phyloP scores from a whole-genome alignment of 805 yeast species.

The Yarrowia sp. region DNA sequence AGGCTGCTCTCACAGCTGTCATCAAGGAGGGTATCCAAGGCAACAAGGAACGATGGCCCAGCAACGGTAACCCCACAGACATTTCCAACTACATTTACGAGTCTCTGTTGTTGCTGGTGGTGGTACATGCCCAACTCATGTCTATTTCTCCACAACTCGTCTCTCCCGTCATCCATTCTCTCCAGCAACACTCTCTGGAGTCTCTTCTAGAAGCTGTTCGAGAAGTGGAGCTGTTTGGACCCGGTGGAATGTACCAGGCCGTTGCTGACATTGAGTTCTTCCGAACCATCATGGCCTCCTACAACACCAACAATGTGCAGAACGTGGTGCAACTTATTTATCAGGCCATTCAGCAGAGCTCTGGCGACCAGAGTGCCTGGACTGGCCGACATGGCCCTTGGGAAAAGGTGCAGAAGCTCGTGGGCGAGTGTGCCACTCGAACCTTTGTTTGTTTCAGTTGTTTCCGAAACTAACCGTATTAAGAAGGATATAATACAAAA shows the following conservation, averaged over 20 bases:
- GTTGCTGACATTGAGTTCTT: constrained; percentile 55
- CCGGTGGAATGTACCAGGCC: constrained; percentile 50
- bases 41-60: constrained; percentile 45
- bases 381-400: constrained; percentile 32
- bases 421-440: constrained; percentile 22
- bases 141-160: constrained; percentile 49
- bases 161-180: constrained; percentile 45
- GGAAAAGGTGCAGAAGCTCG: constrained; percentile 29
- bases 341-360: constrained; percentile 34
- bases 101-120: constrained; percentile 47
- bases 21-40: constrained; percentile 41
- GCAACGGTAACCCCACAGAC: constrained; percentile 32
- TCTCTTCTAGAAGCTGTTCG: constrained; percentile 43
- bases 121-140: constrained; percentile 50
- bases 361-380: constrained; percentile 35
- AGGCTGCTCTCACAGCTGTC: constrained; percentile 42
- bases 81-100: constrained; percentile 48
- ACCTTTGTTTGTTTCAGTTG: constrained; percentile 12
- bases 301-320: constrained; percentile 32
- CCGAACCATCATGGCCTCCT: constrained; percentile 38
- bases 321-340: constrained; percentile 34
- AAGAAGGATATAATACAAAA: too few species aligned
- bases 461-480: constrained; percentile 3
- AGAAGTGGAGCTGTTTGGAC: constrained; percentile 45
- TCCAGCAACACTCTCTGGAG: constrained; percentile 43